phyloP scores from a whole-genome alignment of 2,329 filamentous ascomycete species.

The Clarireedia monteithiana region DNA sequence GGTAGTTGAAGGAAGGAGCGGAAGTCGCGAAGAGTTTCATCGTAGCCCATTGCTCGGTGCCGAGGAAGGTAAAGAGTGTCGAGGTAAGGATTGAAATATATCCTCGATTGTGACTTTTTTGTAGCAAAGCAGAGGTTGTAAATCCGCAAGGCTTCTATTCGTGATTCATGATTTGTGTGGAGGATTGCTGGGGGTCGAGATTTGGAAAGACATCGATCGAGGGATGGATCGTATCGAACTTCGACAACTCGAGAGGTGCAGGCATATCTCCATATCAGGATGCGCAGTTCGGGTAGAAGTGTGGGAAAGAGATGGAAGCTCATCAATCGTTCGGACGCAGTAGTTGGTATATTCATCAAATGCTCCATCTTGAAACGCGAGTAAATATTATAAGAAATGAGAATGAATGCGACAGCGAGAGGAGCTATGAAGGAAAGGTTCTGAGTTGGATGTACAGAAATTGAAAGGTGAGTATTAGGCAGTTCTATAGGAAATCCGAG shows the following conservation, averaged over 20 bases:
- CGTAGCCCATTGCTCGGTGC: slow-evolving; percentile 30
- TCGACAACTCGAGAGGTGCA: slow-evolving; percentile 20
- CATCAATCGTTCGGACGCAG: neutral
- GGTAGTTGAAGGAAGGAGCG: slow-evolving; percentile 28
- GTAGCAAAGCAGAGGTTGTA: slow-evolving; percentile 33
- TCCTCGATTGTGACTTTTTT: slow-evolving; percentile 22
- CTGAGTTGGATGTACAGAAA: neutral
- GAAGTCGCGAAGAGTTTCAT: slow-evolving; percentile 34
- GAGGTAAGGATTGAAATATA: slow-evolving; percentile 25
- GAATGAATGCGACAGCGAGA: too few species aligned
- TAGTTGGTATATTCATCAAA: neutral
- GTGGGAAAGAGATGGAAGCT: slow-evolving; percentile 22
- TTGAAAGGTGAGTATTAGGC: neutral
- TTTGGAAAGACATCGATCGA: slow-evolving; percentile 28
- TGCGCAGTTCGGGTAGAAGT: slow-evolving; percentile 25
- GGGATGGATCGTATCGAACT: slow-evolving; percentile 29
- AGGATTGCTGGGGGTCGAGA: slow-evolving; percentile 35
- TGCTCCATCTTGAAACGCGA: neutral
- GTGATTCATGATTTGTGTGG: slow-evolving; percentile 36
- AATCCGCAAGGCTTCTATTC: slow-evolving; percentile 33
- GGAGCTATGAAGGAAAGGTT: neutral
- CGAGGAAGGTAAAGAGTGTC: slow-evolving; percentile 28
- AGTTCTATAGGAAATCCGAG: neutral
- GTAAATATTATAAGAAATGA: neutral
- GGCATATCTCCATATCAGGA: slow-evolving; percentile 24